Evolutionary conservation across 2,329 filamentous ascomycete genomes (phyloP).

Genomic region (Emergomyces pasteurianus): DNA sequence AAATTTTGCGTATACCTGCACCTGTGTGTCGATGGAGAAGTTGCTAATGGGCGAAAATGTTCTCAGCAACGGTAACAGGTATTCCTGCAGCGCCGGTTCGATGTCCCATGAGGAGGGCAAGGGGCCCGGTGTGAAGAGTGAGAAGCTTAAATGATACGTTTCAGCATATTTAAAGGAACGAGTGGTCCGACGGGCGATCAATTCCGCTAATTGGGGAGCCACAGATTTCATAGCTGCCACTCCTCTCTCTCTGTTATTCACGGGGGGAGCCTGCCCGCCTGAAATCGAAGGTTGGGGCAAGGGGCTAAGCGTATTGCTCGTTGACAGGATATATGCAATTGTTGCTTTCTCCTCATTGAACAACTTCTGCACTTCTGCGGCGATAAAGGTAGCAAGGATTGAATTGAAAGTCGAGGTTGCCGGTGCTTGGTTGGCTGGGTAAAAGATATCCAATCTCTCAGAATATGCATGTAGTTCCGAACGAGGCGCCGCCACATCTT

Average conservation of each 20-base stretch:
- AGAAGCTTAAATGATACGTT: slow-evolving; percentile 92
- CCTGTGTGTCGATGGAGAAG: slow-evolving; percentile 91
- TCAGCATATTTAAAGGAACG: slow-evolving; percentile 82
- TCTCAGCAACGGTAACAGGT: slow-evolving; percentile 69
- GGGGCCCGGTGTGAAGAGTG: slow-evolving; percentile 72
- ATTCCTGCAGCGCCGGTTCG: slow-evolving; percentile 64
- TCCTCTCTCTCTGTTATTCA: slow-evolving; percentile 18
- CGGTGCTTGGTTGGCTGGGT: slow-evolving; percentile 57
- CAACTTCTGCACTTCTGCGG: slow-evolving; percentile 60
- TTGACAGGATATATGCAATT: slow-evolving; percentile 61
- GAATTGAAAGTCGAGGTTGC: slow-evolving; percentile 59
- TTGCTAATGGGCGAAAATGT: slow-evolving; percentile 76
- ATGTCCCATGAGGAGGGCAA: slow-evolving; percentile 84
- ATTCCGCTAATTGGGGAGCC: slow-evolving; percentile 39
- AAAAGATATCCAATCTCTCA: slow-evolving; percentile 64
- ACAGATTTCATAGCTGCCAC: slow-evolving; percentile 24
- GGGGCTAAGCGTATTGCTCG: slow-evolving; percentile 27
- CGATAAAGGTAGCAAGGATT: slow-evolving; percentile 62
- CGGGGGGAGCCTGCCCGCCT: slow-evolving; percentile 23
- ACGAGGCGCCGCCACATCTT: slow-evolving; percentile 38
- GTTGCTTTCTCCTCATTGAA: slow-evolving; percentile 85
- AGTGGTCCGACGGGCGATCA: slow-evolving; percentile 59
- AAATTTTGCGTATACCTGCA: slow-evolving; percentile 75
- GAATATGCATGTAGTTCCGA: slow-evolving; percentile 57
- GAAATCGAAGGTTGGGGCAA: slow-evolving; percentile 35